These are phyloP conservation scores for Evansstolkia leycettana DNA, from an alignment of 495 filamentous ascomycete species.

Conservation along the genomic window DNA sequence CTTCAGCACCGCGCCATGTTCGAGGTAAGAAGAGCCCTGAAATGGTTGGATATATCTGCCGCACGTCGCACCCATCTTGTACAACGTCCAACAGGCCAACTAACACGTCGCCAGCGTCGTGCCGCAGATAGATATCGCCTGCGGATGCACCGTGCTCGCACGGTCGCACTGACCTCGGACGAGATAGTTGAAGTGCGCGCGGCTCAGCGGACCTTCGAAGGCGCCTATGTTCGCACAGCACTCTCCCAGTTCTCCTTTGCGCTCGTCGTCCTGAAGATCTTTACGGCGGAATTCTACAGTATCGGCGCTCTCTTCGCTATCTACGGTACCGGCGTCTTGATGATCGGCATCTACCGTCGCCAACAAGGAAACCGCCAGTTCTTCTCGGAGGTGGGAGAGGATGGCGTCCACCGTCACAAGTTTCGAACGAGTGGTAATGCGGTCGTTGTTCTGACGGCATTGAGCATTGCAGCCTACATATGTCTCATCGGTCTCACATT, in stretches of 20 bases:
- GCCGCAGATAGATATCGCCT: conserved; percentile 42
- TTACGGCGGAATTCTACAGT: conserved; percentile 87
- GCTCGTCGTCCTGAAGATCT: conserved; percentile 90
- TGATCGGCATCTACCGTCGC: conserved; percentile 68
- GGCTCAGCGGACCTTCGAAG: conserved; percentile 92
- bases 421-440: conserved; percentile 78
- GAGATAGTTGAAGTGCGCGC: conserved; percentile 93
- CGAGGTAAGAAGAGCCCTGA: not conserved
- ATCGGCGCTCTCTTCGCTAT: conserved; percentile 87
- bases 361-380: conserved; percentile 90
- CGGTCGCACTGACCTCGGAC: conserved; percentile 63
- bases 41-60: too few relatives aligned
- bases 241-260: conserved; percentile 91
- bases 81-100: conserved; percentile 1
- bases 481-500: conserved; percentile 66
- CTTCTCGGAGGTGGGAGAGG: conserved; percentile 62
- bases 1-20: too few relatives aligned
- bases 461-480: conserved; percentile 74
- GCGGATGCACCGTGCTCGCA: conserved; percentile 73
- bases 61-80: not conserved
- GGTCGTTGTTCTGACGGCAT: conserved; percentile 67
- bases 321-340: conserved; percentile 74
- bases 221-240: conserved; percentile 89
- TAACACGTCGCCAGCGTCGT: conserved; percentile 21
- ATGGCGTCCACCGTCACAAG: conserved; percentile 55